Conservation (phyloP, 768 basidiomycete genomes). For the Tubosaeta sp. region DNA sequence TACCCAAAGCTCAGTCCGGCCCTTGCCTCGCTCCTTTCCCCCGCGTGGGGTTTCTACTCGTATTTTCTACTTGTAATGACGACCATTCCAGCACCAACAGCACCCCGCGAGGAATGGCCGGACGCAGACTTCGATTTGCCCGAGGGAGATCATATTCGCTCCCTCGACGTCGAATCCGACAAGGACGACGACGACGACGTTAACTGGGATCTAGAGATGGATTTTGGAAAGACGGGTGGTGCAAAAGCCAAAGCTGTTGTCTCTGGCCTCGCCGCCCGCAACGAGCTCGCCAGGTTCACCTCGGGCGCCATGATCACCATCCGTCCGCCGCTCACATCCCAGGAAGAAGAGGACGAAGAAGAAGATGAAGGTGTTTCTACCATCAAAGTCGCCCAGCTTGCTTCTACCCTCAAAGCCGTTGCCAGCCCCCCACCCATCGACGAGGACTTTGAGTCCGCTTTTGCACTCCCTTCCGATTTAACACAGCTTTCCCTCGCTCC, state of each 20-base stretch:
- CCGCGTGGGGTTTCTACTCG: slow-evolving; percentile 18
- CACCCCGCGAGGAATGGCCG: slow-evolving; percentile 73
- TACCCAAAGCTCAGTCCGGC: not conserved
- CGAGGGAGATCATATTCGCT: slow-evolving; percentile 64
- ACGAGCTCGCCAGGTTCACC: slow-evolving; percentile 34
- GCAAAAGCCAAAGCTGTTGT: slow-evolving; percentile 42
- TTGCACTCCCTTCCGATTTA: slow-evolving; percentile 75
- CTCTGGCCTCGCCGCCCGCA: slow-evolving; percentile 37
- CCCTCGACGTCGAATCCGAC: slow-evolving; percentile 55
- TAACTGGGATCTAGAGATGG: slow-evolving; percentile 82
- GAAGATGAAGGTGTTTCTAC: slow-evolving; percentile 82
- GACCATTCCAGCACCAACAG: slow-evolving; percentile 55
- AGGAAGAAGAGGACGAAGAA: slow-evolving; percentile 54
- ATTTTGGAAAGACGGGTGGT: slow-evolving; percentile 54
- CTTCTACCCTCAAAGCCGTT: slow-evolving; percentile 31
- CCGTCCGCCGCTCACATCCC: slow-evolving; percentile 54
- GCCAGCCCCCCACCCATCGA: slow-evolving; percentile 38
- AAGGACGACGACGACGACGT: slow-evolving; percentile 63
- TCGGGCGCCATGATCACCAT: slow-evolving; percentile 43
- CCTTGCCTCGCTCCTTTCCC: slow-evolving; percentile 3
- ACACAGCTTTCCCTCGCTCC: slow-evolving; percentile 81
- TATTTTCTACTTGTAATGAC: slow-evolving; percentile 41
- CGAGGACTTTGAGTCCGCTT: slow-evolving; percentile 82
- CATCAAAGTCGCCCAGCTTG: slow-evolving; percentile 65
- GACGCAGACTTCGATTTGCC: slow-evolving; percentile 86